These are phyloP conservation scores for Vigna hirtella DNA, from an alignment of 306 rosid species.

Conservation along the genomic window DNA sequence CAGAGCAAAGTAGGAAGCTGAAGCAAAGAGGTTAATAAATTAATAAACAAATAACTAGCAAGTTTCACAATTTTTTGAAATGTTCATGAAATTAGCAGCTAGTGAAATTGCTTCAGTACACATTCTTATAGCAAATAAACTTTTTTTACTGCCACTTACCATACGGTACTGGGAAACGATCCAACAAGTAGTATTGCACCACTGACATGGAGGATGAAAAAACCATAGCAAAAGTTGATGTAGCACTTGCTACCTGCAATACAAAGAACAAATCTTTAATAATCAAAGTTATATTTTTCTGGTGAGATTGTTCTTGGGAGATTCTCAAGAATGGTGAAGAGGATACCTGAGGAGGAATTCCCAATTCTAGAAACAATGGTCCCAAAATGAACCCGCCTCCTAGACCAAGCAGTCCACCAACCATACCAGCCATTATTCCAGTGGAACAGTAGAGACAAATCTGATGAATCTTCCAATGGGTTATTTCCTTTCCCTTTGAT, in stretches of 20 bases:
- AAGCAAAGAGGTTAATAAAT: slow-evolving; percentile 17
- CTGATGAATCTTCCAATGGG: slow-evolving; percentile 71
- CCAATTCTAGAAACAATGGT: slow-evolving; percentile 82
- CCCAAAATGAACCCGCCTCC: slow-evolving; percentile 90
- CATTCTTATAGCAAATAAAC: neutral
- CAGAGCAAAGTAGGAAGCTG: slow-evolving; percentile 74
- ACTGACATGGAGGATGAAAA: slow-evolving; percentile 92
- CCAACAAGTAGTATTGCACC: slow-evolving; percentile 71
- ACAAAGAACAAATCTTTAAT: neutral
- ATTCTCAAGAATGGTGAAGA: neutral
- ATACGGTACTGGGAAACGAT: slow-evolving; percentile 80
- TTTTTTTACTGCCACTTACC: slow-evolving; percentile 51
- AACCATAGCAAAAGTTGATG: slow-evolving; percentile 82
- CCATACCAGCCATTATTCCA: slow-evolving; percentile 80
- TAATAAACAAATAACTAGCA: neutral
- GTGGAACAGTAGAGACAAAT: slow-evolving; percentile 69
- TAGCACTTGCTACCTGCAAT: slow-evolving; percentile 84
- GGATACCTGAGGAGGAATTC: slow-evolving; percentile 87
- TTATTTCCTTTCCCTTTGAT: slow-evolving; percentile 78
- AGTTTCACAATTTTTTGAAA: neutral
- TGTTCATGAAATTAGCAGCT: neutral
- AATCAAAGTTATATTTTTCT: slow-evolving; percentile 4
- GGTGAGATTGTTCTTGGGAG: neutral
- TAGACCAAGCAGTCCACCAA: slow-evolving; percentile 81
- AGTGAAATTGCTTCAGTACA: too few species aligned